Evolutionary conservation across 495 filamentous ascomycete genomes (phyloP).

Genomic region (Thermothielavioides terrestris): DNA sequence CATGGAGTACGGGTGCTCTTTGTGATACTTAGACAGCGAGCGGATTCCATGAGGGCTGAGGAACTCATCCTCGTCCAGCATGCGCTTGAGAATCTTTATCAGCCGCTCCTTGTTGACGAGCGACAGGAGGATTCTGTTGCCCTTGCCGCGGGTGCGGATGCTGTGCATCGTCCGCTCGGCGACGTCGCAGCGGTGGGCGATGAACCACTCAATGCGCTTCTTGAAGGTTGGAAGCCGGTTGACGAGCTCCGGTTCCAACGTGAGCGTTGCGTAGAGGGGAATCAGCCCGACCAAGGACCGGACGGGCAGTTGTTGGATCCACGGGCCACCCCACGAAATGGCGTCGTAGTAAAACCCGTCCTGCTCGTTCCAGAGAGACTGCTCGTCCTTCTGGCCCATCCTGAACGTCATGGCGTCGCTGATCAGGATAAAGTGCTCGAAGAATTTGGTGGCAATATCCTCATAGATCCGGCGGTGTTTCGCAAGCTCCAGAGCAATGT

Average conservation of each 20-base stretch:
- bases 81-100: slow-evolving; percentile 73
- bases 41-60: slow-evolving; percentile 83
- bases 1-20: slow-evolving; percentile 87
- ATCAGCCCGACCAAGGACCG: slow-evolving; percentile 88
- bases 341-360: slow-evolving; percentile 98
- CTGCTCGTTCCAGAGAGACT: slow-evolving; percentile 88
- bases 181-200: slow-evolving; percentile 73
- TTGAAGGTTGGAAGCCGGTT: slow-evolving; percentile 92
- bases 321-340: slow-evolving; percentile 88
- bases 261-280: slow-evolving; percentile 83
- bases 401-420: slow-evolving; percentile 96
- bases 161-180: slow-evolving; percentile 88
- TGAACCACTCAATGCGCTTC: slow-evolving; percentile 84
- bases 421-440: slow-evolving; percentile 96
- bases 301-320: slow-evolving; percentile 85
- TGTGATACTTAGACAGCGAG: slow-evolving; percentile 87
- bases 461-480: slow-evolving; percentile 96
- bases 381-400: slow-evolving; percentile 60
- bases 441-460: slow-evolving; percentile 97
- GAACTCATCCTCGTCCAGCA: slow-evolving; percentile 94
- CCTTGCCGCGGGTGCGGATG: slow-evolving; percentile 81
- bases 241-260: slow-evolving; percentile 86
- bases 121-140: slow-evolving; percentile 71
- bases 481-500: slow-evolving; percentile 87
- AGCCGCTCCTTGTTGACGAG: slow-evolving; percentile 86